Evolutionary conservation across 2,329 filamentous ascomycete genomes (phyloP).

Genomic region (Penicillium vulpinum): DNA sequence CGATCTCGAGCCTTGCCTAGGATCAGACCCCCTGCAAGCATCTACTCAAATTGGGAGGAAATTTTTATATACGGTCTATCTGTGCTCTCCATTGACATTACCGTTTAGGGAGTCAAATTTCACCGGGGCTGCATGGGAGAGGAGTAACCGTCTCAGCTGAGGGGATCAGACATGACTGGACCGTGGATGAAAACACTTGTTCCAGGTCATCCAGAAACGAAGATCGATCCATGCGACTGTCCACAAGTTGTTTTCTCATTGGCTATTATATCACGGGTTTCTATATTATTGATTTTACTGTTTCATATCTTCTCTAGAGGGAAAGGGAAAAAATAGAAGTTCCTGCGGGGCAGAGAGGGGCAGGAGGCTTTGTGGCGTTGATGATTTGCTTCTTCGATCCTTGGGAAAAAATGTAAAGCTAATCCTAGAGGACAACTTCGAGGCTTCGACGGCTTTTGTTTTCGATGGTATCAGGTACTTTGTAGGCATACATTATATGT

Average conservation of each 20-base stretch:
- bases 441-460: background rate
- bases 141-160: constrained; percentile 3
- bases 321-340: constrained; percentile 20
- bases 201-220: constrained; percentile 21
- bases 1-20: constrained; percentile 7
- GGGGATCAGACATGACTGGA: constrained; percentile 1
- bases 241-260: constrained; percentile 16
- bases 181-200: constrained; percentile 13
- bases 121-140: constrained; percentile 9
- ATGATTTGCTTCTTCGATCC: constrained; percentile 13
- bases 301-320: too few relatives aligned
- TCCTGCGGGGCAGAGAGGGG: constrained; percentile 21
- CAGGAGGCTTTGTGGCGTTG: constrained; percentile 3
- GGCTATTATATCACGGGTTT: constrained; percentile 1
- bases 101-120: background rate
- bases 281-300: too few relatives aligned
- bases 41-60: background rate
- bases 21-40: constrained; percentile 20
- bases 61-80: background rate
- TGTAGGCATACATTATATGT: background rate
- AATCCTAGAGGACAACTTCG: background rate
- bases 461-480: too few relatives aligned
- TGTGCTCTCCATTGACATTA: background rate
- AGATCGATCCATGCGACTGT: constrained; percentile 17
- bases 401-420: background rate